Conservation (phyloP, 2,329 filamentous ascomycete genomes). For the Thelonectria olida region DNA sequence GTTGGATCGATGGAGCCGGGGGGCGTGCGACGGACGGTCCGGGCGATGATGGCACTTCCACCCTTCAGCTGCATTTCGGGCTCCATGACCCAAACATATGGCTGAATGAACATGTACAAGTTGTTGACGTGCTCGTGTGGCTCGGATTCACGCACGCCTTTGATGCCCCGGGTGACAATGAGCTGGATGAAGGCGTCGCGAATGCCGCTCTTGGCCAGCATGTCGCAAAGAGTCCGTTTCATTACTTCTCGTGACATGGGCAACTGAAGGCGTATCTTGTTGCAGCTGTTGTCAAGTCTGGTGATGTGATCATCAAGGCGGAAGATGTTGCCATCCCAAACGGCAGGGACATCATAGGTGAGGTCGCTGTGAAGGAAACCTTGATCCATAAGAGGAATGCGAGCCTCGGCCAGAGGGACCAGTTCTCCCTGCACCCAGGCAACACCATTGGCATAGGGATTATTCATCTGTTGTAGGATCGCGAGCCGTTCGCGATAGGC, state of each 20-base stretch:
- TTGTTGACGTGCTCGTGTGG: conserved; percentile 51
- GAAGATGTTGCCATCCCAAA: conserved; percentile 63
- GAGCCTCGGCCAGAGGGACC: conserved; percentile 54
- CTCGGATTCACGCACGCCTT: conserved; percentile 49
- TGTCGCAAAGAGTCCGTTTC: conserved; percentile 51
- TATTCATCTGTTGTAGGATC: conserved; percentile 44
- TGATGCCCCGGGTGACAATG: conserved; percentile 59
- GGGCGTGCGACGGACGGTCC: conserved; percentile 55
- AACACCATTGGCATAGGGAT: conserved; percentile 54
- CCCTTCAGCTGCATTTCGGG: conserved; percentile 53
- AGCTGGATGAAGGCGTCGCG: conserved; percentile 60
- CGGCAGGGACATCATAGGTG: conserved; percentile 61
- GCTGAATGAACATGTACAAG: conserved; percentile 58
- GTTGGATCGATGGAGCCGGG: conserved; percentile 60
- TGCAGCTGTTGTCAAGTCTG: conserved; percentile 54
- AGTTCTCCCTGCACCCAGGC: conserved; percentile 57
- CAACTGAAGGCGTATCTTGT: conserved; percentile 55
- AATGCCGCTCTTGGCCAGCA: conserved; percentile 57
- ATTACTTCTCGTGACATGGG: conserved; percentile 53
- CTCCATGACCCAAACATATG: conserved; percentile 61
- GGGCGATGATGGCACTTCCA: conserved; percentile 53
- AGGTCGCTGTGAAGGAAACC: conserved; percentile 63
- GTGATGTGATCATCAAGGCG: conserved; percentile 59
- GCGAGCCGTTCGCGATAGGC: conserved; percentile 43
- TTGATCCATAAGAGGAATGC: conserved; percentile 61